Evolutionary conservation across 2,329 filamentous ascomycete genomes (phyloP), one percentile per base, ranked within the genome.

Genomic region (Microthyrium microscopicum): DNA sequence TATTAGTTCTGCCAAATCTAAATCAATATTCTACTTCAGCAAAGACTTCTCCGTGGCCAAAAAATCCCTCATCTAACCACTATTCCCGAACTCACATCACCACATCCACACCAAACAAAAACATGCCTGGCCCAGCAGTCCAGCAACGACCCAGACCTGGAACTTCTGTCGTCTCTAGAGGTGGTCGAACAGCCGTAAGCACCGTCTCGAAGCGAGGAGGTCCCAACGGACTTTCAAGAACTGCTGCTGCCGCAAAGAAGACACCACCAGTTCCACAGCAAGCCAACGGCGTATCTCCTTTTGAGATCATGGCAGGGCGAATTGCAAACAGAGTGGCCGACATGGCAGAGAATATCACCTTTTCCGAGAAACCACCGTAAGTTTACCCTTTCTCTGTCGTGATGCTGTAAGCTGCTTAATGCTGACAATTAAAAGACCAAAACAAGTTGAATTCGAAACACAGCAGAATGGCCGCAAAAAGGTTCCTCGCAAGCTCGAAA

Each of bases 281-380:
- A 13, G 19, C 30, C 9, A 35, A 42, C 29, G 46, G 48, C 33
- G 45, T 54, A 25, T 62, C 59, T 21, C 57, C 61, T 22, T 64
- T 64, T 48, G 57, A 56, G 29, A 63, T 64, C 46, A 64, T 65
- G 61, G 60, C 59, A 6, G 55, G 52, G 28, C 44, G 61, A 26
- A 62, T 65, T 39, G 59, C 60, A 27, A 65, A 64, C 46, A 52
- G 61, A 29, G 60, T 65, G 9, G 61, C 59, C 5, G 61, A 65
- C 42, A 62, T 65, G 59, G 61, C 61, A 5, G 61, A 65, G 49
- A 63, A 61, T 48, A 60, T 62, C 42, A 64, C 61, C 12, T 62
- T 65, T 25, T 30, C 28, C 6, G 38, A 40, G 37, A 20, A 30
- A 20, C 35, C 15, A 29, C 25, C 19, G 52, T 55, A 47, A 33